phyloP scores from a whole-genome alignment of 2,329 filamentous ascomycete species.

The Colletotrichum truncatum region DNA sequence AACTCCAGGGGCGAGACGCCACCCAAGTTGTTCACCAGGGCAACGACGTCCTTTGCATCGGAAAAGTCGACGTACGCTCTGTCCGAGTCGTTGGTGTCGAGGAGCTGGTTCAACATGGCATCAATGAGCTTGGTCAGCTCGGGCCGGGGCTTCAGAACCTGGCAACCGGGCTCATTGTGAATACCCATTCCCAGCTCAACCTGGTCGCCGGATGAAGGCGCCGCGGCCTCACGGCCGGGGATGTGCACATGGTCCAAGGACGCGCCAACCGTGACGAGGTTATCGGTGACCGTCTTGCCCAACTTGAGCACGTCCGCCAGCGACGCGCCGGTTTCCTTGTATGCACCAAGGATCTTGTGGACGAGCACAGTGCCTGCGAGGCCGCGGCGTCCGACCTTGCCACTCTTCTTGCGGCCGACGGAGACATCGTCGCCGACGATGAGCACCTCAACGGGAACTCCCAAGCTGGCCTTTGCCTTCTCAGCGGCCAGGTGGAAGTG shows the following conservation, averaged over 20 bases:
- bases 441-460: constrained; percentile 16
- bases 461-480: constrained; percentile 36
- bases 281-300: constrained; percentile 55
- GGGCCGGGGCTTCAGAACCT: constrained; percentile 51
- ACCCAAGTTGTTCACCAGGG: constrained; percentile 76
- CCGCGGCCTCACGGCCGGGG: constrained; percentile 51
- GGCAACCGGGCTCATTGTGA: constrained; percentile 71
- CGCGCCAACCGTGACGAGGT: constrained; percentile 60
- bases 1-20: constrained; percentile 74
- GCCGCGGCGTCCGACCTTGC: constrained; percentile 73
- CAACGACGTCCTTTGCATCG: constrained; percentile 65
- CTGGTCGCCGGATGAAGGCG: constrained; percentile 56
- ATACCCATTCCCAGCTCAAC: constrained; percentile 80
- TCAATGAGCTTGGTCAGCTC: constrained; percentile 59
- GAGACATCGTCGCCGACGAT: constrained; percentile 71
- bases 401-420: constrained; percentile 67
- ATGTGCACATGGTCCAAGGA: constrained; percentile 64
- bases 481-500: constrained; percentile 55
- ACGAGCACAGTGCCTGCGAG: constrained; percentile 74
- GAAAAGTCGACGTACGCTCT: constrained; percentile 68
- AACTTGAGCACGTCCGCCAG: constrained; percentile 54
- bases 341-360: constrained; percentile 72
- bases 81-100: constrained; percentile 70
- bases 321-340: constrained; percentile 37
- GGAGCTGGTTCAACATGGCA: constrained; percentile 72